Evolutionary conservation across 176 grass and related monocot species (phyloP).

Genomic region (Stipa capillata): DNA sequence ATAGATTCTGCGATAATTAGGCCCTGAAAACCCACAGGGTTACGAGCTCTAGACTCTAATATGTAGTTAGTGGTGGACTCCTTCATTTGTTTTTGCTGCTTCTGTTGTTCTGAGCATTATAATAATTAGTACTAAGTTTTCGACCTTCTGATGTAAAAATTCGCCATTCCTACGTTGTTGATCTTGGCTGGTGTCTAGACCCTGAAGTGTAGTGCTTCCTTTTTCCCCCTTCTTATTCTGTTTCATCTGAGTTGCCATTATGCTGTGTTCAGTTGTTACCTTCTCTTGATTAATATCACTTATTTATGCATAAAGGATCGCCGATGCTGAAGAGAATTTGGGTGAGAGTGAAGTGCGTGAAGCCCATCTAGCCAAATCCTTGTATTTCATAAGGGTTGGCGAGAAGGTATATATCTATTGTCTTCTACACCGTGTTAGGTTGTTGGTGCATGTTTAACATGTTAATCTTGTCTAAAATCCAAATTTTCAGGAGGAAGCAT

Average conservation of each 20-base stretch:
- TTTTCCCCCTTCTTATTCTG: background rate
- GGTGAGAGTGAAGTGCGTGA: conserved; percentile 99
- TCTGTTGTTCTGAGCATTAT: background rate
- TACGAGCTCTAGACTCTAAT: background rate
- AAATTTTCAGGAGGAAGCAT: conserved; percentile 73
- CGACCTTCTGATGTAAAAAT: background rate
- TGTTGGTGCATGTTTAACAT: background rate
- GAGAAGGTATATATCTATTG: conserved; percentile 56
- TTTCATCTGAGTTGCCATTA: background rate
- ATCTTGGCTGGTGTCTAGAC: background rate
- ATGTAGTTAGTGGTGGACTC: background rate
- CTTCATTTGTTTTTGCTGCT: background rate
- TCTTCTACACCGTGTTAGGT: background rate
- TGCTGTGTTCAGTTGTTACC: background rate
- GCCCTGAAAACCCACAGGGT: background rate
- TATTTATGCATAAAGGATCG: conserved; percentile 53
- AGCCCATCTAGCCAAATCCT: conserved; percentile 90
- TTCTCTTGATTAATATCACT: background rate
- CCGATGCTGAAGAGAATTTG: conserved; percentile 97
- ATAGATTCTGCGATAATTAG: background rate
- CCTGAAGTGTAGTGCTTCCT: background rate
- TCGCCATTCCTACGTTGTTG: background rate
- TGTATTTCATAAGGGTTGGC: conserved; percentile 75
- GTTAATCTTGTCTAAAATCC: background rate
- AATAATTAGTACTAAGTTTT: background rate